Evolutionary conservation across 352 stramenopile species (phyloP).

Genomic region (Phytophthora ohioensis): DNA sequence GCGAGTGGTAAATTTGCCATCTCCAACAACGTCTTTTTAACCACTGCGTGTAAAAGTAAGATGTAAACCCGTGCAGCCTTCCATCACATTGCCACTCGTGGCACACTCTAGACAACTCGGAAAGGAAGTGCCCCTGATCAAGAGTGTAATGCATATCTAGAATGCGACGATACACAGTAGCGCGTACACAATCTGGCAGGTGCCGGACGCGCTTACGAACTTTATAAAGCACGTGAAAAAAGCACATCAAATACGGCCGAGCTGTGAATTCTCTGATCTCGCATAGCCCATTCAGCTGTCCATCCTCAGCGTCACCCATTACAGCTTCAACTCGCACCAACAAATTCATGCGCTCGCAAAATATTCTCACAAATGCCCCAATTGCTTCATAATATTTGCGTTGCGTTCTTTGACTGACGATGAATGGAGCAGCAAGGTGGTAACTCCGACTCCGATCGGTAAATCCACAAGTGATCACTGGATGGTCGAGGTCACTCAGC

Average conservation of each 20-base stretch:
- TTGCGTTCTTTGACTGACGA: not conserved
- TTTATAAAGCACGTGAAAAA: constrained; percentile 40
- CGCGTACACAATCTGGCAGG: constrained; percentile 1
- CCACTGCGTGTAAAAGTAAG: constrained; percentile 19
- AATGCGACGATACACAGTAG: constrained; percentile 8
- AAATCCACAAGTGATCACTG: constrained; percentile 16
- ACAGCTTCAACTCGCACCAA: not conserved
- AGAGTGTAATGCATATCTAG: constrained; percentile 20
- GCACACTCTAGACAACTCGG: not conserved
- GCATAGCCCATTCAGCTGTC: not conserved
- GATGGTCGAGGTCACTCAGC: constrained; percentile 15
- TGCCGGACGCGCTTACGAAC: constrained; percentile 23
- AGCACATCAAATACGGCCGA: constrained; percentile 9
- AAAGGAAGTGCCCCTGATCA: not conserved
- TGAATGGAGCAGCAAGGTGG: not conserved
- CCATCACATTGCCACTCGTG: not conserved
- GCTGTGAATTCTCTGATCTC: constrained; percentile 1
- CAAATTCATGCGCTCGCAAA: not conserved
- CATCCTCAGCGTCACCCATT: not conserved
- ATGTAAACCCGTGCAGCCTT: not conserved
- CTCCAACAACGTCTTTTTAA: constrained; percentile 20
- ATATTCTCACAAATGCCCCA: not conserved
- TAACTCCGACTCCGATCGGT: not conserved
- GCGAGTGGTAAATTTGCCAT: constrained; percentile 30
- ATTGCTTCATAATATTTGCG: constrained; percentile 1